These are phyloP conservation scores for Nicotiana attenuata DNA, from an alignment of 257 asterid genomes.

Conservation along the genomic window DNA sequence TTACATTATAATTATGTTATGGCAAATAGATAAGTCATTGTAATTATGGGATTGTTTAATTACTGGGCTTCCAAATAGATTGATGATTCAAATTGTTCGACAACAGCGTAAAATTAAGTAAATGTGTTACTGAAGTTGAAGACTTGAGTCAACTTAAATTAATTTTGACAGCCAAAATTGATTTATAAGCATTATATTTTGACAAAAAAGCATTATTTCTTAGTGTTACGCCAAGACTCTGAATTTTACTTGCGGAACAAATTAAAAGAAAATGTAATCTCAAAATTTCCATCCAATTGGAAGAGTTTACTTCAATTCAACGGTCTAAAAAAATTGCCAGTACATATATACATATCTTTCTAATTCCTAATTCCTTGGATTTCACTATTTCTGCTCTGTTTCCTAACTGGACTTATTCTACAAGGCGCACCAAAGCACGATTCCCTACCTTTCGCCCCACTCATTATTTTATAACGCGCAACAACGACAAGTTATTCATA, in stretches of 20 bases:
- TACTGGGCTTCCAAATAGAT: too few species aligned
- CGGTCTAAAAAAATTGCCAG: not conserved
- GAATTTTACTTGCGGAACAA: too few species aligned
- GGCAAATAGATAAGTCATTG: too few species aligned
- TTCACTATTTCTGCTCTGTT: not conserved
- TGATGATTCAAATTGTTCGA: not conserved
- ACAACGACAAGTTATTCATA: not conserved
- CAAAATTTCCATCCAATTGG: not conserved
- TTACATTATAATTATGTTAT: too few species aligned
- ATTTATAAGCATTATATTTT: too few species aligned
- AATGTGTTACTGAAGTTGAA: too few species aligned
- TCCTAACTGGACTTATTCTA: not conserved
- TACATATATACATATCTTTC: not conserved
- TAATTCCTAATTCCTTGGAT: not conserved
- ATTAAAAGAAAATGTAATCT: too few species aligned
- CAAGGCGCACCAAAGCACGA: not conserved
- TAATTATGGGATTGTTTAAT: too few species aligned
- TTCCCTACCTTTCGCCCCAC: not conserved
- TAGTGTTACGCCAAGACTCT: too few species aligned
- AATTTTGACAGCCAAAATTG: not conserved
- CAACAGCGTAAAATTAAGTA: not conserved
- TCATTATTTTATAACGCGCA: not conserved
- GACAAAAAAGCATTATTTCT: too few species aligned
- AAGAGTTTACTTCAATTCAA: not conserved
- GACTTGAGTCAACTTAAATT: not conserved